These are phyloP conservation scores for Sisymbrium irio DNA, from an alignment of 345 rosid genomes.

Conservation along the genomic window DNA sequence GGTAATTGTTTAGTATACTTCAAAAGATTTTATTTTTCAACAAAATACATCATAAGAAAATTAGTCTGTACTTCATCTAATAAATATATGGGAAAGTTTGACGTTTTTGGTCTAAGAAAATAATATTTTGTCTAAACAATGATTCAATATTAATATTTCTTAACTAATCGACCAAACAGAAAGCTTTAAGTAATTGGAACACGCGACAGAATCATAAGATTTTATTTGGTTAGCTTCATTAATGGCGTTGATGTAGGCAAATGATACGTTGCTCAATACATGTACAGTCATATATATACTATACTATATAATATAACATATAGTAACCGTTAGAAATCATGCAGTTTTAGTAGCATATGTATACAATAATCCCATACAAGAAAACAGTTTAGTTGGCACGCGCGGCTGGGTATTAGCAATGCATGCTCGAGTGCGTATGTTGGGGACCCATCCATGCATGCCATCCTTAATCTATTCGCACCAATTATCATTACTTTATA, in stretches of 20 bases:
- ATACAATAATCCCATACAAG: slow-evolving; percentile 12
- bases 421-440: slow-evolving; percentile 37
- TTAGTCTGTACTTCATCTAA: not conserved
- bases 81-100: not conserved
- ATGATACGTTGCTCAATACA: not conserved
- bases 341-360: not conserved
- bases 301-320: not conserved
- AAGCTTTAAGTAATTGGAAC: not conserved
- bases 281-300: not conserved
- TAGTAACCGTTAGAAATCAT: not conserved
- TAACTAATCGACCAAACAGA: not conserved
- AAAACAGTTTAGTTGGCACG: slow-evolving; percentile 12
- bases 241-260: not conserved
- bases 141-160: not conserved
- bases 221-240: not conserved
- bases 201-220: not conserved
- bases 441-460: slow-evolving; percentile 34
- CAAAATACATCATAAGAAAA: not conserved
- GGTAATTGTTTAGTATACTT: not conserved
- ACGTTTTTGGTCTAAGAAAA: not conserved
- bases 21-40: not conserved
- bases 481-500: slow-evolving; percentile 18
- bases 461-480: slow-evolving; percentile 25
- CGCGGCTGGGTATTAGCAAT: slow-evolving; percentile 29
- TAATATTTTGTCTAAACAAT: not conserved